Base-by-base conservation (phyloP, 768 basidiomycete species). In the Lentinula detonsa region DNA sequence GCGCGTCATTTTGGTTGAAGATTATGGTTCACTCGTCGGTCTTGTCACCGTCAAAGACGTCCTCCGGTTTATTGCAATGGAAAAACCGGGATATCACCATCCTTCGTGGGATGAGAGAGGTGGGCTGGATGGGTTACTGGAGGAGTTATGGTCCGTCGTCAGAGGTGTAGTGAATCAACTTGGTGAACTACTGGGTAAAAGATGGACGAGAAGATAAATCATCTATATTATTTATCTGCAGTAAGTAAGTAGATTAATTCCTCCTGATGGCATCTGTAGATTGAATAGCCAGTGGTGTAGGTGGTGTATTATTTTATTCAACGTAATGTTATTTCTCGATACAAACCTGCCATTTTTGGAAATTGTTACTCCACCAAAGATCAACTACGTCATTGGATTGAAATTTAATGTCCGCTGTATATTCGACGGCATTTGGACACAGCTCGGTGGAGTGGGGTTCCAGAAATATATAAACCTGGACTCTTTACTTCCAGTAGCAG, bases 41-140 rank as follows among this genome's bases (percentile, higher is more conserved):
- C 77, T 99, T 33, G 86, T 98, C 39, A 98, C 95, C 0, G 92
- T 98, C 51, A 99, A 99, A 71, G 97, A 99, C 68, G 93, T 98
- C 3, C 75, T 99, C 15, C 88, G 88, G 57, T 93, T 95, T 69
- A 96, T 91, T 61, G 79, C 83, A 15, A 82, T 81, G 33, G 81
- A 84, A 67, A 80, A 80, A 61, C 78, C 80, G 15, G 51, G 51
- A 11, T 79, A 78, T 39, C 76, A 75, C 50, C 75, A 80, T 51
- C 79, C 78, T 11, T 83, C 82, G 10, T 85, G 83, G 84, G 83
- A 84, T 65, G 81, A 83, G 62, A 76, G 78, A 43, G 86, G 85
- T 4, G 85, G 86, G n/a, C 72, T 88, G 11, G 85, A 87, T 66
- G 84, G 82, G 13, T 68, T 85, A 51, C 70, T 88, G 55, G 85